Base-by-base conservation (phyloP, 2,329 filamentous ascomycete genomes). In the Ceratocystis destructans region DNA sequence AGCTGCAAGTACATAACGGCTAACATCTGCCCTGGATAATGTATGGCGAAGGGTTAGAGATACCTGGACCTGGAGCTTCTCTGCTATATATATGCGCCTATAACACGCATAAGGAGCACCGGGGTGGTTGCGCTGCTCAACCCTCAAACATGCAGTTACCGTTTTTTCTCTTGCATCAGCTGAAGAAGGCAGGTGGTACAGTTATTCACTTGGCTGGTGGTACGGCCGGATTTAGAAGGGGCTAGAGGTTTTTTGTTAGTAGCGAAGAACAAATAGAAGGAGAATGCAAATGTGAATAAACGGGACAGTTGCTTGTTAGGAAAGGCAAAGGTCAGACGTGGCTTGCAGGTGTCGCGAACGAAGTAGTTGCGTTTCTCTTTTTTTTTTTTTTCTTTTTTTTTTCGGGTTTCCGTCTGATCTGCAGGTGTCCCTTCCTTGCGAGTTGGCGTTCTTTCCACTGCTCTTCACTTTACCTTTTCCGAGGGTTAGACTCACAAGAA, bases 121-220 rank as follows among this genome's bases (percentile, higher is more conserved):
- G 37, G 33, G 55, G 55, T 12, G 10, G 31, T 57, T 17, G 17
- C 28, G 5, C 15, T 31, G 53, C 53, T 33, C 37, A 41, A 41
- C 3, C n/a, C 53, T 57, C 53, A 57, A 57, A 57, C 53, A 33
- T 57, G 53, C 25, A 57, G 53, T 17, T 57, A 25, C 53, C 17
- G 53, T 17, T 57, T 57, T 20, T 59, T 57, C 17, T 20, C 6
- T 59, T 59, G 28, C 55, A 17, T 6, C 5, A 59, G 55, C 55
- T 59, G 55, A 59, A 59, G 55, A 31, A 31, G 55, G 55, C 25
- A 59, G 55, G 55, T 59, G 31, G 10, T 25, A 59, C 55, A 59
- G 28, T 8, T 20, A 17, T 7, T 17, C n/a, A 17, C n/a, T 25
- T 25, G 33, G 28, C 8, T 59, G 17, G 55, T 59, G 25, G 28